Base-by-base conservation (phyloP, 371 early-diverging fungal genomes). In the Funneliformis caledonium region DNA sequence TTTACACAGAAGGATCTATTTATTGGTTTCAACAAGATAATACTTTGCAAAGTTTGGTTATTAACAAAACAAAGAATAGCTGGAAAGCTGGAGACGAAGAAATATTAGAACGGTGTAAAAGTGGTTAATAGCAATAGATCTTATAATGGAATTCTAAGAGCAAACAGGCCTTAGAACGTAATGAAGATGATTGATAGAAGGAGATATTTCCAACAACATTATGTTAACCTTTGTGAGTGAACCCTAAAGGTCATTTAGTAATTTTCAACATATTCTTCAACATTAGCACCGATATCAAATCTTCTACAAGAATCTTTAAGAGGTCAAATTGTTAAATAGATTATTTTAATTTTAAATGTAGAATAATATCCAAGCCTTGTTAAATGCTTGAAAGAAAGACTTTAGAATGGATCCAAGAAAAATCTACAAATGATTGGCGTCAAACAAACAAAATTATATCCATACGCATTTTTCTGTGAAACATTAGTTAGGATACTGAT, bases 141-240 rank as follows among this genome's bases (percentile, higher is more conserved):
- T 11, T 69, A 78, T 14, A 78, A 81, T 67, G 76, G 78, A 5
- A 68, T 81, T 79, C 26, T 81, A 14, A 50, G 81, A 31, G 62
- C 5, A 60, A 68, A n/a, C 50, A 65, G 5, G 26, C 70, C 26
- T 70, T 81, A 47, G 7, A 50, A 14, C 61, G 26, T 5, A 42
- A 81, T 2, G 81, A 81, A 70, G 50, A 68, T 10, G 26, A 31
- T 43, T 16, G 42, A 31, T 77, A 70, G 81, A 76, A 78, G 33
- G 37, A 62, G 22, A 2, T 81, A 78, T 56, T 81, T 81, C 2
- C 19, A 50, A 43, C n/a, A 45, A 9, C 37, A 19, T 10, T 70
- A 81, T n/a, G 62, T 77, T n/a, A 14, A 67, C 47, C 12, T 81
- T 22, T 26, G 19, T 14, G 12, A 9, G 12, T 16, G 7, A 10